Conservation (phyloP, 768 basidiomycete genomes). For the Collybia nuda region DNA sequence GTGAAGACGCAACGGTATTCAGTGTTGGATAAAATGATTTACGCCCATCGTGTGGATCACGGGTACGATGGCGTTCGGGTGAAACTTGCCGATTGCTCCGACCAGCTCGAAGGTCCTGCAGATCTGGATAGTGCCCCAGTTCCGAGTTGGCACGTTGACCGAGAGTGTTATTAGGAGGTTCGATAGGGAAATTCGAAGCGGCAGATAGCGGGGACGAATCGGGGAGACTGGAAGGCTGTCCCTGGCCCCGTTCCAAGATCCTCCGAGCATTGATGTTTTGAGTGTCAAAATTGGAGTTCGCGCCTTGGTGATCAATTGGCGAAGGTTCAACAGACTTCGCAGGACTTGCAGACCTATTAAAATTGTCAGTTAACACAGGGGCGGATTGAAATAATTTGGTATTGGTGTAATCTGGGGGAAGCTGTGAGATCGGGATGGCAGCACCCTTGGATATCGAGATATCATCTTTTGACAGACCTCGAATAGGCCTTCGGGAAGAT, state of each 20-base stretch:
- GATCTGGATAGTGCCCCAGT: slow-evolving; percentile 77
- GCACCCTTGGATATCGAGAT: slow-evolving; percentile 47
- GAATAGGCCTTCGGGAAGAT: slow-evolving; percentile 34
- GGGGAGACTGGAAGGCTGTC: slow-evolving; percentile 49
- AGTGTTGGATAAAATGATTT: slow-evolving; percentile 68
- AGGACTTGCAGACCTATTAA: slow-evolving; percentile 49
- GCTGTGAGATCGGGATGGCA: slow-evolving; percentile 56
- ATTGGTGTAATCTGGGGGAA: slow-evolving; percentile 53
- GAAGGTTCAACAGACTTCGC: slow-evolving; percentile 52
- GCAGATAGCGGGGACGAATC: slow-evolving; percentile 64
- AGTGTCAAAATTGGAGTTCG: slow-evolving; percentile 29
- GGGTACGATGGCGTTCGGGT: slow-evolving; percentile 53
- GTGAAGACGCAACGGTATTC: slow-evolving; percentile 46
- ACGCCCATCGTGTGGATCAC: slow-evolving; percentile 50
- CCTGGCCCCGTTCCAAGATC: slow-evolving; percentile 40
- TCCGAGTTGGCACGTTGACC: slow-evolving; percentile 75
- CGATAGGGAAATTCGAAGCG: slow-evolving; percentile 43
- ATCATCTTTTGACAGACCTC: slow-evolving; percentile 58
- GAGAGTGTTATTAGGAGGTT: slow-evolving; percentile 22
- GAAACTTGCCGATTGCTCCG: slow-evolving; percentile 44
- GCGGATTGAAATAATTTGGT: slow-evolving; percentile 59
- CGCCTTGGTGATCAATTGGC: slow-evolving; percentile 39
- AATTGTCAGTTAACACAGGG: slow-evolving; percentile 31
- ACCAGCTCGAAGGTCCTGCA: slow-evolving; percentile 34
- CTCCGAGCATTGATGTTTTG: slow-evolving; percentile 36